phyloP scores from a whole-genome alignment of 2,329 filamentous ascomycete species.

The Clonostachys rosea region DNA sequence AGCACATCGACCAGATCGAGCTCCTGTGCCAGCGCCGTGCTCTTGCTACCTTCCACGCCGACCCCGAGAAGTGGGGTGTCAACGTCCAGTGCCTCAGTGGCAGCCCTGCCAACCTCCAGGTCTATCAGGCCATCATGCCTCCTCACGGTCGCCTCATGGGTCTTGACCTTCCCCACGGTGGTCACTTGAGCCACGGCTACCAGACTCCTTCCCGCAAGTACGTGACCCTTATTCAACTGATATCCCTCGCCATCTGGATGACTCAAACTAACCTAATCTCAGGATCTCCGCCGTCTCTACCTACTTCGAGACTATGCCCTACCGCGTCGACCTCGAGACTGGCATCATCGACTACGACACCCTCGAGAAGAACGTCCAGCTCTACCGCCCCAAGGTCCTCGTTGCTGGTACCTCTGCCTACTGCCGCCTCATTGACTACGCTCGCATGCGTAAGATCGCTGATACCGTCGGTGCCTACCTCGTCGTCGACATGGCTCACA shows the following conservation, averaged over 20 bases:
- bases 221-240: slow-evolving; percentile 18
- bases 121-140: slow-evolving; percentile 96
- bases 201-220: slow-evolving; percentile 91
- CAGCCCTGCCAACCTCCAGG: slow-evolving; percentile 93
- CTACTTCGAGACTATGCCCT: slow-evolving; percentile 99
- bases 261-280: background rate
- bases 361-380: slow-evolving; percentile 81
- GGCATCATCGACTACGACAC: slow-evolving; percentile 96
- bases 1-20: slow-evolving; percentile 97
- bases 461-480: slow-evolving; percentile 93
- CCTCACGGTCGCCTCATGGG: slow-evolving; percentile 97
- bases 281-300: slow-evolving; percentile 95
- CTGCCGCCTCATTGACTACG: slow-evolving; percentile 96
- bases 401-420: slow-evolving; percentile 97
- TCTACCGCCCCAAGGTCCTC: slow-evolving; percentile 95
- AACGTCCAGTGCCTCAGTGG: slow-evolving; percentile 95
- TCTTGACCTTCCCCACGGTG: slow-evolving; percentile 88
- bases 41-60: slow-evolving; percentile 83
- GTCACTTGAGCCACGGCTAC: slow-evolving; percentile 94
- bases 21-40: slow-evolving; percentile 91
- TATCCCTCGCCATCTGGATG: background rate
- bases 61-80: slow-evolving; percentile 91
- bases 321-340: slow-evolving; percentile 83
- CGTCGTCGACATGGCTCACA: slow-evolving; percentile 97
- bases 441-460: slow-evolving; percentile 91